Evolutionary conservation across 257 asterid species (phyloP).

Genomic region (Ophiorrhiza pumila): DNA sequence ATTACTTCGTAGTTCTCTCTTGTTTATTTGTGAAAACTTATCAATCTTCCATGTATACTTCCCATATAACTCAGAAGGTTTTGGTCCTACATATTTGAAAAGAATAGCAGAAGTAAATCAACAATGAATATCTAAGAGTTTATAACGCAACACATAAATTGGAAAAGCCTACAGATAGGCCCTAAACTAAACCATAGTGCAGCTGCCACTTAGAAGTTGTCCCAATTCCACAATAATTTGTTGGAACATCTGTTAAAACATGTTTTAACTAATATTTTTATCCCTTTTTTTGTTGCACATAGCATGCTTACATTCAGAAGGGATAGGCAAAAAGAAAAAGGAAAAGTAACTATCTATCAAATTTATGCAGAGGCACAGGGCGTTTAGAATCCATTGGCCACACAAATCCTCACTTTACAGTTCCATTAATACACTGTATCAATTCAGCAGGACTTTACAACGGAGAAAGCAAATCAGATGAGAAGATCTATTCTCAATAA

Average conservation of each 20-base stretch:
- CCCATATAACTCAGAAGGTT: conserved; percentile 42
- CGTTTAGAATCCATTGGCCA: not conserved
- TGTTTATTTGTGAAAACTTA: conserved; percentile 46
- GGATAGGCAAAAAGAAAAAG: not conserved
- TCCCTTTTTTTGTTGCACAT: not conserved
- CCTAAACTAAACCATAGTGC: not conserved
- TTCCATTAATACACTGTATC: not conserved
- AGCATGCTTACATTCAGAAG: not conserved
- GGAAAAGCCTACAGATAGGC: not conserved
- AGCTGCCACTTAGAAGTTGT: not conserved
- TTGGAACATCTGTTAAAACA: too few relatives aligned
- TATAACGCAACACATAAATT: not conserved
- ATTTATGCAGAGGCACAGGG: not conserved
- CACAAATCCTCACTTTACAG: not conserved
- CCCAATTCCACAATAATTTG: too few relatives aligned
- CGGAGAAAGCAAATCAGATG: not conserved
- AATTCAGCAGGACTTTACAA: not conserved
- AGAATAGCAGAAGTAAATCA: not conserved
- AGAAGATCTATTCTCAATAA: not conserved
- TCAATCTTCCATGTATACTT: conserved; percentile 54
- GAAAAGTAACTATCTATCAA: not conserved
- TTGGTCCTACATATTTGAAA: conserved; percentile 32
- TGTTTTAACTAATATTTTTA: not conserved
- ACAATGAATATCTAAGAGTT: not conserved
- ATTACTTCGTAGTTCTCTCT: conserved; percentile 51